A percentile compares a stretch with the other conserved stretches of the same genome.
Evolutionary conservation across 345 rosid species (phyloP).

Genomic region (Cochlearia excelsa): DNA sequence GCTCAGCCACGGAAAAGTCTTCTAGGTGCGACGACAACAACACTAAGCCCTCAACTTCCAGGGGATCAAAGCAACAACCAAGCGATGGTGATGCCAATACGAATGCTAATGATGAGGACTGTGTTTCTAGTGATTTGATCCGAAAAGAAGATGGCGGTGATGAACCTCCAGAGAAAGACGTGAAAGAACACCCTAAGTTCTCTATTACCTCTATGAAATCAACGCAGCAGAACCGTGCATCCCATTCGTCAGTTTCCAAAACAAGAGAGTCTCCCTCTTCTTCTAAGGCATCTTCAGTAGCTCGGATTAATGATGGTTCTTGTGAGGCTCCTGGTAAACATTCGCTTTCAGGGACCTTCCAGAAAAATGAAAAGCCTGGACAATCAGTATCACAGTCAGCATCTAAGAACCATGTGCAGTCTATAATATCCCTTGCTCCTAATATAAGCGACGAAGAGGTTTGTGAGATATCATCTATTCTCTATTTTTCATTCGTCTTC

Average conservation of each 20-base stretch:
- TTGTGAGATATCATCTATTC: constrained; percentile 17
- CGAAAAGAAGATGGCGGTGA: constrained; percentile 47
- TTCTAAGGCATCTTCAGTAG: constrained; percentile 48
- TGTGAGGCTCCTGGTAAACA: constrained; percentile 48
- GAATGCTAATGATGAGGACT: constrained; percentile 41
- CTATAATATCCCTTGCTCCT: constrained; percentile 46
- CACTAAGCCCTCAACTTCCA: constrained; percentile 46
- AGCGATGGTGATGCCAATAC: constrained; percentile 36
- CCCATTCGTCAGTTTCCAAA: constrained; percentile 53
- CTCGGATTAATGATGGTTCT: constrained; percentile 47
- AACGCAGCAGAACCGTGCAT: constrained; percentile 50
- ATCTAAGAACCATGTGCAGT: constrained; percentile 53
- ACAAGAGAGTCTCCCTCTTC: constrained; percentile 51
- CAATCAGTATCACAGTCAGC: constrained; percentile 48
- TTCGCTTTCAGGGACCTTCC: constrained; percentile 44
- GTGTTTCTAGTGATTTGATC: constrained; percentile 40
- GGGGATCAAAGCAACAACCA: constrained; percentile 41
- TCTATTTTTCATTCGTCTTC: constrained; percentile 1
- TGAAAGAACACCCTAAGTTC: constrained; percentile 47
- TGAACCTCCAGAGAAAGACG: constrained; percentile 37
- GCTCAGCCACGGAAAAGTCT: constrained; percentile 38
- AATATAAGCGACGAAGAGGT: constrained; percentile 96
- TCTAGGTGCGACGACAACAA: constrained; percentile 41
- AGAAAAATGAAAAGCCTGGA: constrained; percentile 60
- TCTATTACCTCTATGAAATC: constrained; percentile 41